Conservation (phyloP, 768 basidiomycete species). For the Boletellus ananiceps region DNA sequence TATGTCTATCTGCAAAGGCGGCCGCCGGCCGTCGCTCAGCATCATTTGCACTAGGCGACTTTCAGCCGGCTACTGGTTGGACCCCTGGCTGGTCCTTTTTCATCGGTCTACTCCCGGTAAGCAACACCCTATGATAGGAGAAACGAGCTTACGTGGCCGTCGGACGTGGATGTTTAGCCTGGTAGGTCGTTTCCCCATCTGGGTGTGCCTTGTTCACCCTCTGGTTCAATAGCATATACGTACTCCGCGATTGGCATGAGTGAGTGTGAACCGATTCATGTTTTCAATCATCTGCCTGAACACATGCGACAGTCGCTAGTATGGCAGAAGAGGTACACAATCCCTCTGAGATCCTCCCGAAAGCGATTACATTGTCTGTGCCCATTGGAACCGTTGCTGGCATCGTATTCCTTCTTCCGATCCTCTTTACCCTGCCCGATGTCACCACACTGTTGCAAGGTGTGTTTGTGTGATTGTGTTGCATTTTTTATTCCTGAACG, state of each 20-base stretch:
- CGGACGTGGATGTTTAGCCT: slow-evolving; percentile 17
- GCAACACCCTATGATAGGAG: slow-evolving; percentile 7
- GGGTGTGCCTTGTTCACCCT: background rate
- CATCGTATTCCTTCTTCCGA: slow-evolving; percentile 54
- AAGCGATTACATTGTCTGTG: slow-evolving; percentile 50
- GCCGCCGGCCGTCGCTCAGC: slow-evolving; percentile 50
- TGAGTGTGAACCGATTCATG: slow-evolving; percentile 19
- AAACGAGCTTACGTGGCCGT: background rate
- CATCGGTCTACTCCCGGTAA: slow-evolving; percentile 56
- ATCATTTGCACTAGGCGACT: slow-evolving; percentile 53
- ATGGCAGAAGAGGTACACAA: slow-evolving; percentile 67
- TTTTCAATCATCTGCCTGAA: slow-evolving; percentile 3
- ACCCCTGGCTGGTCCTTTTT: slow-evolving; percentile 66
- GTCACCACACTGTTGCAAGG: slow-evolving; percentile 48
- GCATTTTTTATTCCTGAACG: slow-evolving; percentile 1
- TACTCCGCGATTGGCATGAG: slow-evolving; percentile 62
- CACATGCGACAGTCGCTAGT: slow-evolving; percentile 42
- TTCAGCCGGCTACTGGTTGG: slow-evolving; percentile 67
- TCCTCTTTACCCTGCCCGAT: slow-evolving; percentile 62
- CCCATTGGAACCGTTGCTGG: slow-evolving; percentile 51
- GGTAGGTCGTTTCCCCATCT: slow-evolving; percentile 14
- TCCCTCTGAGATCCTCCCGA: slow-evolving; percentile 50
- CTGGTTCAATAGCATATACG: slow-evolving; percentile 43
- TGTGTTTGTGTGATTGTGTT: slow-evolving; percentile 23
- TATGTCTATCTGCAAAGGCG: slow-evolving; percentile 55